A percentile compares a stretch with the other conserved stretches of the same genome.
These are phyloP conservation scores for Venturia aucupariae DNA, from an alignment of 2,329 filamentous ascomycete genomes.

Conservation along the genomic window DNA sequence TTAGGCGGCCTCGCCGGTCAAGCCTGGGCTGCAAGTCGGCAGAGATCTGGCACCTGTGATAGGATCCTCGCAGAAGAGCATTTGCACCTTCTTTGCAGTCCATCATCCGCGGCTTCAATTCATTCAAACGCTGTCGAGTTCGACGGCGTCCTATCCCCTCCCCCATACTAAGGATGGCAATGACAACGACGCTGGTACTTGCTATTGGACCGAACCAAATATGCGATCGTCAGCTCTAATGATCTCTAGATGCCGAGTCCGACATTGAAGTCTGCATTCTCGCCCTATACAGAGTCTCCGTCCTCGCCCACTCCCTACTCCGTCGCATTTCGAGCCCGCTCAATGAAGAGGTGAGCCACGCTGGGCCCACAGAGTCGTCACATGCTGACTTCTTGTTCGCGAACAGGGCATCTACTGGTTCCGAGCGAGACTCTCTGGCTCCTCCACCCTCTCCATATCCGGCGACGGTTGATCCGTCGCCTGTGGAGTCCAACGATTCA, in stretches of 20 bases:
- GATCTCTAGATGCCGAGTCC: conserved; percentile 15
- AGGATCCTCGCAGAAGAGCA: not conserved
- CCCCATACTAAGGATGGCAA: conserved; percentile 5
- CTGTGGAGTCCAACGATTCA: conserved; percentile 68
- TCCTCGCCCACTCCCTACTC: conserved; percentile 38
- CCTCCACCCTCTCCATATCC: conserved; percentile 44
- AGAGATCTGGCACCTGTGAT: conserved; percentile 7
- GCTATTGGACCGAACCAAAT: not conserved
- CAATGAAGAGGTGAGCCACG: conserved; percentile 28
- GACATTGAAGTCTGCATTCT: conserved; percentile 37
- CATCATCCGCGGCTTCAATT: not conserved
- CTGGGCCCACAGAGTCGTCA: not conserved
- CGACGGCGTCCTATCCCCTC: not conserved
- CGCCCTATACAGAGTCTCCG: conserved; percentile 43
- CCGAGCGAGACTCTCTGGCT: conserved; percentile 36
- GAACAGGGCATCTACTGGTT: conserved; percentile 34
- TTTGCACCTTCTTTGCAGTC: not conserved
- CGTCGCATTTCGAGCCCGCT: conserved; percentile 28
- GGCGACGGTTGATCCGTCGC: conserved; percentile 67
- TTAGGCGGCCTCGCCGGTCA: conserved; percentile 7
- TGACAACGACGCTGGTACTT: conserved; percentile 14
- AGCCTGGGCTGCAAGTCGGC: conserved; percentile 2
- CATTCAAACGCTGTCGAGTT: not conserved
- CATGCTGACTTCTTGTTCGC: conserved; percentile 22
- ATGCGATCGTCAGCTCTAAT: not conserved